Base-by-base conservation (phyloP, 495 filamentous ascomycete genomes). In the Hypoxylon subgilvum region DNA sequence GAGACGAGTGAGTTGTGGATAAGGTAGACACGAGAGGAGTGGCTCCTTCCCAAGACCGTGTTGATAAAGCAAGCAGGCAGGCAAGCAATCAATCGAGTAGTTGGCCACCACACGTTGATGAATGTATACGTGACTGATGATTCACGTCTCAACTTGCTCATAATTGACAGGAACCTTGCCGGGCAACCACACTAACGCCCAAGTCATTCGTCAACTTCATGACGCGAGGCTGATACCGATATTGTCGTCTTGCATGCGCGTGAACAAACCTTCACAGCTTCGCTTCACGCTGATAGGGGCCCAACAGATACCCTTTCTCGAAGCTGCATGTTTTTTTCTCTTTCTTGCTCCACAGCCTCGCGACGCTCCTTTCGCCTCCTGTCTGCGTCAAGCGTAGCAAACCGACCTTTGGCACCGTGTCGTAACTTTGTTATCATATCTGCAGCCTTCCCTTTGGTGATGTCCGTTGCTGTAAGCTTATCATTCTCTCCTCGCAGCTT, bases 371-470 rank as follows among this genome's bases (percentile, higher is more conserved):
- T 68, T 50, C 74, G 74, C 43, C 72, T 80, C 69, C 74, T 80
- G 13, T 73, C 73, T 0, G 76, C 78, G 66, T 80, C 74, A 12
- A 84, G 61, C 40, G 69, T 69, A 5, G 81, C 73, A 63, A 88
- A 93, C 30, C 82, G 79, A 8, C 88, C 88, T 62, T 84, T 84
- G 7, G 88, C 89, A 0, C 94, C 94, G 68, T 90, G 86, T 61
- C 86, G 91, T 52, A 96, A 62, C 67, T 96, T 96, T 1, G 89
- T 95, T 55, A 97, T 96, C 83, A 96, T 91, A 74, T 98, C 94
- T 14, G 80, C 81, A 25, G 94, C 95, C 63, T 84, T 82, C 1
- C 94, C 94, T 48, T 91, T 90, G 3, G 84, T 95, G 34, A 96
- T 52, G 23, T 83, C 78, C 1, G 66, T 68, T 0, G 71, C 31